phyloP scores from a whole-genome alignment of 306 rosid genomes.

The Cyclanthera cordifolia region DNA sequence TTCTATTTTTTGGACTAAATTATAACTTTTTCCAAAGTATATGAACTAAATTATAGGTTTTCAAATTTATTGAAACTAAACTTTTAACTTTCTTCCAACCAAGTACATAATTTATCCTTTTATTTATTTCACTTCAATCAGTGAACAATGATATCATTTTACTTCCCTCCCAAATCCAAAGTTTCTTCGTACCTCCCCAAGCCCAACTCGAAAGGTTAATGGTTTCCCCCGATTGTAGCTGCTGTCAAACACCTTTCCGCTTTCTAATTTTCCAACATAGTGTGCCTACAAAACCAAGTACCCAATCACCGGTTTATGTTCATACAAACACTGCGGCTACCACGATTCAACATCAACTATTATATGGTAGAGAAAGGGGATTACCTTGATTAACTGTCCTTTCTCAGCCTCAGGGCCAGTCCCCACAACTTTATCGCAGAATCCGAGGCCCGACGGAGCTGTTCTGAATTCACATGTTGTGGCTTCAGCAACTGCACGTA shows the following conservation, averaged over 20 bases:
- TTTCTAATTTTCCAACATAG: conserved; percentile 80
- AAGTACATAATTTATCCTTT: too few species aligned
- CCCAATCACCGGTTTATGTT: background rate
- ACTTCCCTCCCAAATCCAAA: background rate
- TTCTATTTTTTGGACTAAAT: too few species aligned
- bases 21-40: too few species aligned
- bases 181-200: conserved; percentile 62
- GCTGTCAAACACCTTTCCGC: conserved; percentile 83
- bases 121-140: background rate
- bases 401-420: conserved; percentile 53
- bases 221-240: conserved; percentile 91
- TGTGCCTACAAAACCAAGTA: conserved; percentile 43
- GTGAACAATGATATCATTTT: background rate
- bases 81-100: too few species aligned
- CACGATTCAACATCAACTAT: background rate
- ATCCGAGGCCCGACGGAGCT: conserved; percentile 77
- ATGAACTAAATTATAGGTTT: too few species aligned
- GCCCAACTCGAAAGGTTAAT: conserved; percentile 70
- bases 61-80: too few species aligned
- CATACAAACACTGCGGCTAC: background rate
- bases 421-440: conserved; percentile 69
- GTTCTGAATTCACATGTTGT: conserved; percentile 44
- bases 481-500: conserved; percentile 14
- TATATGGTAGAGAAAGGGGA: too few species aligned
- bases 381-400: conserved; percentile 79